phyloP scores from a whole-genome alignment of 2,329 filamentous ascomycete species.

The Stachybotrys chartarum region DNA sequence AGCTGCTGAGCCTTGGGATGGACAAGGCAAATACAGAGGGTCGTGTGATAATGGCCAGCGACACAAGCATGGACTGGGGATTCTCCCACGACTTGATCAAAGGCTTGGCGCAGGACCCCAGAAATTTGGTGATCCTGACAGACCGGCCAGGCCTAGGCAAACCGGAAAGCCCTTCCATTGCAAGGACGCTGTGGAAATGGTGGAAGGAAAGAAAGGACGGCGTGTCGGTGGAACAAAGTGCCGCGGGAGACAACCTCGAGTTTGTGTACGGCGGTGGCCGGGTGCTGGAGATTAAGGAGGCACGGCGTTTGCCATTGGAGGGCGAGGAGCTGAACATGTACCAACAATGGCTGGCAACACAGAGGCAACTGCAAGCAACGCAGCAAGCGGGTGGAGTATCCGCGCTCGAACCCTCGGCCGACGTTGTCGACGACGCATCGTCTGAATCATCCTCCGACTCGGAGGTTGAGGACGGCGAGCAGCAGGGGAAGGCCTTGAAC shows the following conservation, averaged over 20 bases:
- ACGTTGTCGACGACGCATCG: constrained; percentile 74
- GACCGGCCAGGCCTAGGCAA: constrained; percentile 53
- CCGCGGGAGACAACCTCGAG: constrained; percentile 52
- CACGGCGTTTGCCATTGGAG: constrained; percentile 59
- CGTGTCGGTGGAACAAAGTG: constrained; percentile 49
- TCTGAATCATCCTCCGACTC: constrained; percentile 81
- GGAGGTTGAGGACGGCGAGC: constrained; percentile 82
- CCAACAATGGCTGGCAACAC: constrained; percentile 86
- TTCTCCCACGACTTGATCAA: constrained; percentile 79
- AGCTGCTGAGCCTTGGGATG: constrained; percentile 45
- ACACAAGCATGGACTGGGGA: constrained; percentile 87
- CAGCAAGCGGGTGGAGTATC: constrained; percentile 63
- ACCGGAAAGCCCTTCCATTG: constrained; percentile 48
- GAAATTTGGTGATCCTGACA: constrained; percentile 82
- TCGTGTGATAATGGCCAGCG: constrained; percentile 83
- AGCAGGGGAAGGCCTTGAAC: constrained; percentile 87
- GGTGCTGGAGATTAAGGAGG: constrained; percentile 53
- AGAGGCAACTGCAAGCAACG: constrained; percentile 79
- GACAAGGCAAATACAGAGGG: constrained; percentile 38
- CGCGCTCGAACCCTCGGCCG: constrained; percentile 61
- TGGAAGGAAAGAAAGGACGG: constrained; percentile 64
- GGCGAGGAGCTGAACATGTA: constrained; percentile 74
- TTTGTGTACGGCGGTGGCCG: constrained; percentile 59
- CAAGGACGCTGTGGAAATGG: constrained; percentile 71
- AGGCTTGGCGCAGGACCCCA: constrained; percentile 64